Conservation (phyloP, 2,329 filamentous ascomycete species). For the Fusarium sp. region DNA sequence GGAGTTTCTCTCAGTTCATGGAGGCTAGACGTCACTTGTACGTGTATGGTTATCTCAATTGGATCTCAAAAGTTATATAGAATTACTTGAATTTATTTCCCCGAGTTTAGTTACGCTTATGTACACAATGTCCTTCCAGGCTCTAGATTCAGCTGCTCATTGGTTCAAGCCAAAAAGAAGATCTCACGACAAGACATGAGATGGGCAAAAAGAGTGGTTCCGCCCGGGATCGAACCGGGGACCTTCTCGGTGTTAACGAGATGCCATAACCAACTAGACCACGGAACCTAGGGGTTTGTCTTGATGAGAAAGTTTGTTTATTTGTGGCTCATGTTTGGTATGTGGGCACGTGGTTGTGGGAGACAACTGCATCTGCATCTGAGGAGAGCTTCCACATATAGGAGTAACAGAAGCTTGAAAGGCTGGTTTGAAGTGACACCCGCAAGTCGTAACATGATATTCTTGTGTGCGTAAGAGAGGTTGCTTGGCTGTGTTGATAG, state of each 20-base stretch:
- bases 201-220: slow-evolving; percentile 32
- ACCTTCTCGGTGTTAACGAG: slow-evolving; percentile 42
- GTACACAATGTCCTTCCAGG: neutral
- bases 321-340: neutral
- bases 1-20: no score
- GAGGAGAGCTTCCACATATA: neutral
- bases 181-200: neutral
- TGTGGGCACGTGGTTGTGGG: neutral
- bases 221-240: slow-evolving; percentile 40
- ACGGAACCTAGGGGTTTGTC: slow-evolving; percentile 34
- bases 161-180: neutral
- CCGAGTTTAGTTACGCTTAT: neutral
- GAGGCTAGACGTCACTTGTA: no score
- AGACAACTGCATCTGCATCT: neutral
- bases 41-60: neutral
- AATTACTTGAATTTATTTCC: neutral
- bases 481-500: neutral
- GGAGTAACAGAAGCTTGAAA: neutral
- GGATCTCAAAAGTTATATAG: neutral
- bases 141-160: neutral
- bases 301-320: accelerated
- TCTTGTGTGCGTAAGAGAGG: neutral
- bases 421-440: neutral
- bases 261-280: slow-evolving; percentile 44
- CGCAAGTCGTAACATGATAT: neutral